phyloP scores from a whole-genome alignment of 2,329 filamentous ascomycete genomes.

The Colletotrichum sidae region DNA sequence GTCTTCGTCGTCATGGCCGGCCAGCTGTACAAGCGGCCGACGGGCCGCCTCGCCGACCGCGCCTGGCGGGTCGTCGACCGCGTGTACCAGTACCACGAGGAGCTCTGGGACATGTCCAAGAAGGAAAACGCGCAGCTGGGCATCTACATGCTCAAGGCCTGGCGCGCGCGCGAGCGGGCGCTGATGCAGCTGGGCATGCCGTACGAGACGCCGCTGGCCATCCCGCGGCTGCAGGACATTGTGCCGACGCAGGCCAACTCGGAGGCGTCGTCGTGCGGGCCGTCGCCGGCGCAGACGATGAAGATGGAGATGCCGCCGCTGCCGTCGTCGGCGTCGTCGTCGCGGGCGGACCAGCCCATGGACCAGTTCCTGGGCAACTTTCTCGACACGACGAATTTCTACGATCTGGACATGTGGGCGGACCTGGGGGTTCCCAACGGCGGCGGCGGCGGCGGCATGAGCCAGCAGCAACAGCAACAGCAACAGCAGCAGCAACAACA shows the following conservation, averaged over 20 bases:
- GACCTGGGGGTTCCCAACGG: constrained; percentile 37
- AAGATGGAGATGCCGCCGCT: constrained; percentile 38
- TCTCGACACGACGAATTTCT: constrained; percentile 52
- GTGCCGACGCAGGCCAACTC: constrained; percentile 52
- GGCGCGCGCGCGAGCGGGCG: constrained; percentile 61
- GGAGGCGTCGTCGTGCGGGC: constrained; percentile 44
- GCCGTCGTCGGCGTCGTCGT: background rate
- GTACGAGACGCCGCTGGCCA: constrained; percentile 57
- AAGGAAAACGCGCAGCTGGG: constrained; percentile 59
- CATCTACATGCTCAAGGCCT: constrained; percentile 62
- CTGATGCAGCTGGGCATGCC: constrained; percentile 50
- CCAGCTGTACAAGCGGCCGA: constrained; percentile 60
- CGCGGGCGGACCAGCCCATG: constrained; percentile 43
- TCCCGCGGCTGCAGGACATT: constrained; percentile 56
- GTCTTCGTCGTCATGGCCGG: constrained; percentile 67
- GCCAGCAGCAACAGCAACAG: constrained; percentile 10
- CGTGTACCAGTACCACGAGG: constrained; percentile 61
- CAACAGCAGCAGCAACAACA: too few species aligned
- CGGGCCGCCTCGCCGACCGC: constrained; percentile 63
- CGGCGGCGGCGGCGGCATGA: constrained; percentile 24
- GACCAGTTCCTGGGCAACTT: constrained; percentile 59
- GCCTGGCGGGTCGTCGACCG: constrained; percentile 62
- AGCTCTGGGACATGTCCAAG: constrained; percentile 61
- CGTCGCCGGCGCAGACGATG: constrained; percentile 43
- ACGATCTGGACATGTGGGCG: constrained; percentile 61